Evolutionary conservation across 345 rosid species (phyloP).

Genomic region (Excoecaria agallocha): DNA sequence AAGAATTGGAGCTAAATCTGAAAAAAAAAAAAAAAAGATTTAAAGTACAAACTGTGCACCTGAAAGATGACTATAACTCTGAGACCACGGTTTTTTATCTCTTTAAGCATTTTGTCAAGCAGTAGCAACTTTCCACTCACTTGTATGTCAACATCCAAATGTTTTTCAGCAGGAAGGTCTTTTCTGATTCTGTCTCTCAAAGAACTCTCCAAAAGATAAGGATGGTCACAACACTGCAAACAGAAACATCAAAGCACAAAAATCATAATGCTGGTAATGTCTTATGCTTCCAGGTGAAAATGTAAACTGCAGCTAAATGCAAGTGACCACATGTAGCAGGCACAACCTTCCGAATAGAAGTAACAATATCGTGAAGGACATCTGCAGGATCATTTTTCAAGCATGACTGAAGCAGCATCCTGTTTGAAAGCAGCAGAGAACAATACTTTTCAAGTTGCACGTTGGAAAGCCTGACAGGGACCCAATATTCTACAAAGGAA

Average conservation of each 20-base stretch:
- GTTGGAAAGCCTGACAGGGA: constrained; percentile 12
- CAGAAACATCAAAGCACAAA: background rate
- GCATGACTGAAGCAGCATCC: background rate
- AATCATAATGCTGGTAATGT: background rate
- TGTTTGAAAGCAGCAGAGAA: constrained; percentile 11
- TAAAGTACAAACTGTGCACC: background rate
- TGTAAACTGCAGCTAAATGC: background rate
- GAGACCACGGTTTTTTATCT: background rate
- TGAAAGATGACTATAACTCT: constrained; percentile 11
- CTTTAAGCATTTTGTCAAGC: constrained; percentile 10
- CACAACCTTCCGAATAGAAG: constrained; percentile 6
- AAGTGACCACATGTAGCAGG: background rate
- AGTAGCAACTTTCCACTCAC: constrained; percentile 14
- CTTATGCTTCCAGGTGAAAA: background rate
- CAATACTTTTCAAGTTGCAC: constrained; percentile 16
- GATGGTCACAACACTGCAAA: constrained; percentile 19
- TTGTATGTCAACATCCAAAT: constrained; percentile 10
- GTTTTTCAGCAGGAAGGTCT: background rate
- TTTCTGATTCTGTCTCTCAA: background rate
- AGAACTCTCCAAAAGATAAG: constrained; percentile 12
- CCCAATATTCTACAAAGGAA: constrained; percentile 11
- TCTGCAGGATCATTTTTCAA: background rate
- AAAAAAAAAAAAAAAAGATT: background rate
- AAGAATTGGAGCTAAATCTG: background rate
- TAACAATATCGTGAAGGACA: constrained; percentile 6